Percentiles rank a stretch among this genome's conserved stretches.
Evolutionary conservation across 331 rosid species (phyloP).

Genomic region (Malus hybrid): DNA sequence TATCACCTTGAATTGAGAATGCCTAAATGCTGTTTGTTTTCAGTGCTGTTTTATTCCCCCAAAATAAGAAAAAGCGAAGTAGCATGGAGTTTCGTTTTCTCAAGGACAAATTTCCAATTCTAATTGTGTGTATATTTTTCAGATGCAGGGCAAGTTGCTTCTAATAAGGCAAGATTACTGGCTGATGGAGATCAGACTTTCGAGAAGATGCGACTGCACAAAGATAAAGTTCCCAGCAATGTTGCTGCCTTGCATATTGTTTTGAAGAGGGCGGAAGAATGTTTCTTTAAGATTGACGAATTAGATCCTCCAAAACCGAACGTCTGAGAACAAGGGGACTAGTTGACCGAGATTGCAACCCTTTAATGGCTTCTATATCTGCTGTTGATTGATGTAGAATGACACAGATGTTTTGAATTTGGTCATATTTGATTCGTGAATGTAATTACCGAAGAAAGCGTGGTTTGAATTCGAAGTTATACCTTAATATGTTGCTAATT

Average conservation of each 20-base stretch:
- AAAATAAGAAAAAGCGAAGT: no score
- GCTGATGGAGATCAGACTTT: slow-evolving; percentile 33
- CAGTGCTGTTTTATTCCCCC: no score
- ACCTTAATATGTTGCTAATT: neutral
- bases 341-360: slow-evolving; percentile 18
- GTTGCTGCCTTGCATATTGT: slow-evolving; percentile 43
- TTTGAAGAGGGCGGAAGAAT: slow-evolving; percentile 68
- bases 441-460: slow-evolving; percentile 4
- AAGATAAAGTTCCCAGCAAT: slow-evolving; percentile 57
- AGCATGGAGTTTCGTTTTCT: no score
- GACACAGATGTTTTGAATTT: neutral
- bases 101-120: no score
- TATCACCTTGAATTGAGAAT: neutral
- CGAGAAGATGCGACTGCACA: slow-evolving; percentile 48
- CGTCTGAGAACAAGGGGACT: slow-evolving; percentile 46
- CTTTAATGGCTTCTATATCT: slow-evolving; percentile 2
- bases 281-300: slow-evolving; percentile 58
- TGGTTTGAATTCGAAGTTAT: neutral
- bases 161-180: slow-evolving; percentile 7
- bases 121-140: neutral
- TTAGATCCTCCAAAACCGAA: slow-evolving; percentile 44
- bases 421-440: neutral
- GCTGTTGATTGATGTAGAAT: slow-evolving; percentile 1
- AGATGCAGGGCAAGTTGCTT: slow-evolving; percentile 31
- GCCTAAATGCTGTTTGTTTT: no score